Evolutionary conservation across 1,139 yeast species (phyloP).

Genomic region (Candida pseudoviswanathii): DNA sequence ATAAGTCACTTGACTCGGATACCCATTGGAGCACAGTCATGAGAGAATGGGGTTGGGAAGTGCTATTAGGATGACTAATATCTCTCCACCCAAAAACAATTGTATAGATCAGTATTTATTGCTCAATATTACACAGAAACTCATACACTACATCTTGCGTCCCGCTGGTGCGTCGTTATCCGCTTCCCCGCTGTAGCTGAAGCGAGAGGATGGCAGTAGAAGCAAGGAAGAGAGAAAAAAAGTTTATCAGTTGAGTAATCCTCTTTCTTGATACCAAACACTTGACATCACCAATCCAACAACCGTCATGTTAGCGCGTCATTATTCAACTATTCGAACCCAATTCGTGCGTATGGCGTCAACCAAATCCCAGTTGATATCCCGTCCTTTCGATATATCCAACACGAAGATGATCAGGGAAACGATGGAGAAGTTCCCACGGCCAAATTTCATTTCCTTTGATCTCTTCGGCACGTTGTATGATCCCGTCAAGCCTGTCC

Average conservation of each 20-base stretch:
- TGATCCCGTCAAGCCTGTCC: conserved; percentile 55
- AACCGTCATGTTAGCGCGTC: not conserved
- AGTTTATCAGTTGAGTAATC: not conserved
- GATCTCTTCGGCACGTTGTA: conserved; percentile 72
- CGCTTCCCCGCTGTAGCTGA: too few relatives aligned
- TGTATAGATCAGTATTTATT: not conserved
- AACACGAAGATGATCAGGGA: conserved; percentile 32
- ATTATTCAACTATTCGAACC: not conserved
- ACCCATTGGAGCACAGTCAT: conserved; percentile 71
- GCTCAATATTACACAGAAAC: not conserved
- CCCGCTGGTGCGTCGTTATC: too few relatives aligned
- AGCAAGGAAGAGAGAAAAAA: not conserved
- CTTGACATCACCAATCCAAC: too few relatives aligned
- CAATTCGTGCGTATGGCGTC: conserved; percentile 6
- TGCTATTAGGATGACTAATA: conserved; percentile 40
- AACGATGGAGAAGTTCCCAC: conserved; percentile 30
- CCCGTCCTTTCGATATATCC: conserved; percentile 31
- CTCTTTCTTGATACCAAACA: not conserved
- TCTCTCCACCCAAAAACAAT: too few relatives aligned
- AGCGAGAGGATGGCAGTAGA: not conserved
- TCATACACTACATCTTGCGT: not conserved
- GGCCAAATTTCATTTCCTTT: conserved; percentile 57
- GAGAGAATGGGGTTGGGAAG: conserved; percentile 80
- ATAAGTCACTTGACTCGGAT: conserved; percentile 39
- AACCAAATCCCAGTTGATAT: conserved; percentile 18